Conservation (phyloP, 2,329 filamentous ascomycete species). For the Xylaria polymorpha region DNA sequence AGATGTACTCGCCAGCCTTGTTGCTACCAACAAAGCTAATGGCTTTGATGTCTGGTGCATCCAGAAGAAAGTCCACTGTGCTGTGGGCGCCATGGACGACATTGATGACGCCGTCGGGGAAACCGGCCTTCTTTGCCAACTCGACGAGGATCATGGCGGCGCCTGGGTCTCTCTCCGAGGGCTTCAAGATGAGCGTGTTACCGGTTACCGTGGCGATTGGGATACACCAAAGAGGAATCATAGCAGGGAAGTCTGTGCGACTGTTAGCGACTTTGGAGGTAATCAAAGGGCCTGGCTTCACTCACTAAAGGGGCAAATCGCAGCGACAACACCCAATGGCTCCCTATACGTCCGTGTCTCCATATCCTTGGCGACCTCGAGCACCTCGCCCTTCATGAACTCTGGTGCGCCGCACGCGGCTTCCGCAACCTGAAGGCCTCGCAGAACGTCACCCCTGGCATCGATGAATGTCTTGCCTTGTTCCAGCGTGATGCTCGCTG, state of each 20-base stretch:
- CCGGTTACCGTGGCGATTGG: slow-evolving; percentile 86
- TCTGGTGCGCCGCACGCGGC: slow-evolving; percentile 83
- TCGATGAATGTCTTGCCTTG: slow-evolving; percentile 91
- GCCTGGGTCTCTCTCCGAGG: slow-evolving; percentile 85
- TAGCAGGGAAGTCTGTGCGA: slow-evolving; percentile 82
- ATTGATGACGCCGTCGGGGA: slow-evolving; percentile 85
- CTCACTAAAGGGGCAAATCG: slow-evolving; percentile 88
- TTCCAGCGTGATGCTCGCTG: slow-evolving; percentile 86
- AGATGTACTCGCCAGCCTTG: slow-evolving; percentile 91
- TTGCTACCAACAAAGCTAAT: slow-evolving; percentile 89
- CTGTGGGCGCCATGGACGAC: slow-evolving; percentile 83
- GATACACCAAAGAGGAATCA: slow-evolving; percentile 94
- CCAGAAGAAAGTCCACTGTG: slow-evolving; percentile 87
- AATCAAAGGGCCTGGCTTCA: slow-evolving; percentile 36
- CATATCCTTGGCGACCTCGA: slow-evolving; percentile 91
- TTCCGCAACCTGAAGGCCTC: slow-evolving; percentile 86
- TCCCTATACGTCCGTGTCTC: slow-evolving; percentile 86
- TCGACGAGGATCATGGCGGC: slow-evolving; percentile 88
- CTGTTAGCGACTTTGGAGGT: slow-evolving; percentile 10
- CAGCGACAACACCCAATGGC: slow-evolving; percentile 82
- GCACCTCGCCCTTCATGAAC: slow-evolving; percentile 82
- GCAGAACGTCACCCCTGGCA: slow-evolving; percentile 82
- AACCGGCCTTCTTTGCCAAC: slow-evolving; percentile 81
- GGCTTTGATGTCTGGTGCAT: slow-evolving; percentile 86
- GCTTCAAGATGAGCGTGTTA: slow-evolving; percentile 87